Percentiles rank a stretch among this genome's conserved stretches.
phyloP scores from a whole-genome alignment of 306 rosid genomes.

The Sophora flavescens region DNA sequence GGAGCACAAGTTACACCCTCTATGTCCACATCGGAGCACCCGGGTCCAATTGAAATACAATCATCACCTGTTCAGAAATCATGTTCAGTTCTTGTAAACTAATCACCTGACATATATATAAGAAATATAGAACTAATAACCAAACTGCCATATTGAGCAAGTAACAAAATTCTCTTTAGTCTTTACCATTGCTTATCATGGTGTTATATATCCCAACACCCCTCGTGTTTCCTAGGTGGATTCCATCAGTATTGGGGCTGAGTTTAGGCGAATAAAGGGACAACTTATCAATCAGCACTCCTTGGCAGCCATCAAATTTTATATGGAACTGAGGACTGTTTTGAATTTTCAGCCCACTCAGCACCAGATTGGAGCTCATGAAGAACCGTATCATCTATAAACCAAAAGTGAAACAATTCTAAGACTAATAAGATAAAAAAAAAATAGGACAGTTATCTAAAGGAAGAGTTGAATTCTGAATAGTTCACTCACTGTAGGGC shows the following conservation, averaged over 20 bases:
- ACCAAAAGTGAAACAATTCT: background rate
- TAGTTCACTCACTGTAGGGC: conserved; percentile 82
- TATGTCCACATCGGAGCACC: conserved; percentile 80
- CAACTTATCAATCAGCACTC: conserved; percentile 69
- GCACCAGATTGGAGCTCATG: conserved; percentile 82
- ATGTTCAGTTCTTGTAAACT: conserved; percentile 12
- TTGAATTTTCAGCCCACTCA: conserved; percentile 69
- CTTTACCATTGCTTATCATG: conserved; percentile 81
- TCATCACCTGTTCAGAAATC: conserved; percentile 75
- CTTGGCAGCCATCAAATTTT: conserved; percentile 92
- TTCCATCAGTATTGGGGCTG: conserved; percentile 97
- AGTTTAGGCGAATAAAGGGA: conserved; percentile 89
- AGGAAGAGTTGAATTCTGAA: background rate
- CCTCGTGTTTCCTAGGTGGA: conserved; percentile 78
- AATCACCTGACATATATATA: conserved; percentile 30
- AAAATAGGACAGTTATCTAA: background rate
- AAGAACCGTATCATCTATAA: conserved; percentile 84
- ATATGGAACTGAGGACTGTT: conserved; percentile 92
- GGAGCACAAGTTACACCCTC: conserved; percentile 93
- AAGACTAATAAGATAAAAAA: background rate
- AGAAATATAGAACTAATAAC: background rate
- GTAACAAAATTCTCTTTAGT: background rate
- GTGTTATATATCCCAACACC: conserved; percentile 76
- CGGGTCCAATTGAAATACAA: conserved; percentile 93
- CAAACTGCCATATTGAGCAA: conserved; percentile 20